Evolutionary conservation across 495 filamentous ascomycete genomes (phyloP).

Genomic region (Neurospora sp.): DNA sequence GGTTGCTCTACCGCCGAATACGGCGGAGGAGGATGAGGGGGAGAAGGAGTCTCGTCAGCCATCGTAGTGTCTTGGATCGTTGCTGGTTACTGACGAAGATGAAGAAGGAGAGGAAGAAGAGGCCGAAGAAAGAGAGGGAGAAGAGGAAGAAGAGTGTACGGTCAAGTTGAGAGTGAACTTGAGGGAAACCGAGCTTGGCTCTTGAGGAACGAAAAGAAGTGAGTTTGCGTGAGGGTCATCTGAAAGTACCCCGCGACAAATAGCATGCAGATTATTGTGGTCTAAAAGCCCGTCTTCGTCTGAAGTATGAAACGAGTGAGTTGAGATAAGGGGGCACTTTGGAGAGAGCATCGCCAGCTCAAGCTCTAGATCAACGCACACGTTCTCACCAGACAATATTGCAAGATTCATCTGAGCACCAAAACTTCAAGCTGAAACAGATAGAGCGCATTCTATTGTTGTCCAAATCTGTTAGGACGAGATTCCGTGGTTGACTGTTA

Average conservation of each 20-base stretch:
- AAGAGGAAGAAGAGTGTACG: background rate
- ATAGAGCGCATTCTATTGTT: too few species aligned
- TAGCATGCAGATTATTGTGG: background rate
- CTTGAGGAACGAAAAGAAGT: background rate
- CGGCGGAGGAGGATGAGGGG: background rate
- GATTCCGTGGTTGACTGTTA: background rate
- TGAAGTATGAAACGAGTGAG: background rate
- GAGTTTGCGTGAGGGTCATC: background rate
- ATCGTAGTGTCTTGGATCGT: background rate
- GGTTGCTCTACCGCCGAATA: background rate
- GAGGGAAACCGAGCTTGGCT: background rate
- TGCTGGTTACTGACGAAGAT: background rate
- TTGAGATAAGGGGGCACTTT: background rate
- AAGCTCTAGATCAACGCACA: background rate
- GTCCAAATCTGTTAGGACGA: too few species aligned
- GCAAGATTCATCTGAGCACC: background rate
- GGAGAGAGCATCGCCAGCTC: background rate
- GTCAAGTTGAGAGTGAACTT: background rate
- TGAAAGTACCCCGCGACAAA: background rate
- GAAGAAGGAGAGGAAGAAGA: background rate
- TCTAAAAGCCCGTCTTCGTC: background rate
- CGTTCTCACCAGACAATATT: background rate
- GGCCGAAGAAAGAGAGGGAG: background rate
- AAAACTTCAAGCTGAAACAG: background rate
- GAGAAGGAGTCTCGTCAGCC: background rate